Conservation (phyloP, 768 basidiomycete genomes). For the Kwoniella newhampshirensis region DNA sequence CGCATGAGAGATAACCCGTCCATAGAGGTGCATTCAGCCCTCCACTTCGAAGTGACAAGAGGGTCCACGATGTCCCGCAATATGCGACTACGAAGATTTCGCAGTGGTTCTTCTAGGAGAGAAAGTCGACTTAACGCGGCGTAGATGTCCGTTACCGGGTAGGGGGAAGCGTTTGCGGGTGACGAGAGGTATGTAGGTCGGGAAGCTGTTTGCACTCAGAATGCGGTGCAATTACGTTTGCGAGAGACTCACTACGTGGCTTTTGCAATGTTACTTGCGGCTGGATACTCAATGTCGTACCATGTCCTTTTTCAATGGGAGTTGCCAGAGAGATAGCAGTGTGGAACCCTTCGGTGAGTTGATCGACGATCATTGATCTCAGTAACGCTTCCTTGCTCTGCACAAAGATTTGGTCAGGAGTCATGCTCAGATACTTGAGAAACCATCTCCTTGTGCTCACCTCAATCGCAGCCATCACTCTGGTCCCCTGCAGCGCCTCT, state of each 20-base stretch:
- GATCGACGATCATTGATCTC: constrained; percentile 31
- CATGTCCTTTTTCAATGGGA: not conserved
- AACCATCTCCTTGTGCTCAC: constrained; percentile 16
- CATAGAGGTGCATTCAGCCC: constrained; percentile 20
- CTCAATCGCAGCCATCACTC: constrained; percentile 15
- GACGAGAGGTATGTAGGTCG: constrained; percentile 6
- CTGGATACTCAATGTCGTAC: constrained; percentile 13
- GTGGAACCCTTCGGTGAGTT: constrained; percentile 31
- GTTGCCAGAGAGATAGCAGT: constrained; percentile 26
- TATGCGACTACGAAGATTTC: constrained; percentile 30
- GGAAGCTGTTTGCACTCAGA: constrained; percentile 7
- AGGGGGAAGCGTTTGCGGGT: constrained; percentile 7
- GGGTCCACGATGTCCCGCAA: constrained; percentile 40
- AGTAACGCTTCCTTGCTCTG: constrained; percentile 23
- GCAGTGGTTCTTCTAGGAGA: constrained; percentile 34
- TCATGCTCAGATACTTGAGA: not conserved
- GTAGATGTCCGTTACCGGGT: constrained; percentile 30
- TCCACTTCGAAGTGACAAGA: constrained; percentile 6
- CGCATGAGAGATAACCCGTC: constrained; percentile 56
- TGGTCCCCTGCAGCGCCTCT: constrained; percentile 28
- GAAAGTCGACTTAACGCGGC: constrained; percentile 53
- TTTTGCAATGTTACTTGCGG: constrained; percentile 14
- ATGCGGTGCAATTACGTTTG: too few species aligned
- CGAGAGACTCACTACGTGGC: constrained; percentile 18
- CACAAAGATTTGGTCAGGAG: not conserved